These are phyloP conservation scores for Beauveria sp. DNA, from an alignment of 2,329 filamentous ascomycete genomes.

Conservation along the genomic window DNA sequence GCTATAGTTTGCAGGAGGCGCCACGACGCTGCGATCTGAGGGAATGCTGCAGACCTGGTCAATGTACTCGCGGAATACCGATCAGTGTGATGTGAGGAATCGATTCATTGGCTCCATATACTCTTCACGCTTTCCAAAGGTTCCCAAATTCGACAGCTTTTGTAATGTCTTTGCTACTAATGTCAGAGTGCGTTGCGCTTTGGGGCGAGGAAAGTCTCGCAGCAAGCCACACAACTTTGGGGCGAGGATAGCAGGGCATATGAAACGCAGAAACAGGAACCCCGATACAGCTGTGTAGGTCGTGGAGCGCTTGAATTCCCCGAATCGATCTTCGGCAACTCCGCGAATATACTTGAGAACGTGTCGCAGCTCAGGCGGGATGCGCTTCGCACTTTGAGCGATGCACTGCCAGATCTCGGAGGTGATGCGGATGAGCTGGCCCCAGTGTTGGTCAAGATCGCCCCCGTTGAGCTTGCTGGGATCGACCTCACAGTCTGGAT, in stretches of 20 bases:
- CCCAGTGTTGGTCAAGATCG: constrained; percentile 79
- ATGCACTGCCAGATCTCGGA: constrained; percentile 83
- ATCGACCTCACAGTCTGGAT: constrained; percentile 92
- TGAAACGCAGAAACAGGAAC: constrained; percentile 89
- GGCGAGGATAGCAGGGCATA: constrained; percentile 92
- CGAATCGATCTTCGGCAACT: constrained; percentile 90
- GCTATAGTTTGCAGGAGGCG: constrained; percentile 77
- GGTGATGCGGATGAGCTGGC: constrained; percentile 65
- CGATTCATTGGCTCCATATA: constrained; percentile 99
- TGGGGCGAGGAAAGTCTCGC: constrained; percentile 70
- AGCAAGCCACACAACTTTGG: constrained; percentile 88
- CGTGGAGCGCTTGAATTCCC: constrained; percentile 82
- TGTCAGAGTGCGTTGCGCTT: constrained; percentile 80
- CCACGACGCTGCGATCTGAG: constrained; percentile 55
- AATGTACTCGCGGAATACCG: constrained; percentile 79
- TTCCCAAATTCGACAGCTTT: constrained; percentile 82
- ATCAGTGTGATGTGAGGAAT: constrained; percentile 68
- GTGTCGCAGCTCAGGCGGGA: constrained; percentile 73
- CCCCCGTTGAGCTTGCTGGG: constrained; percentile 68
- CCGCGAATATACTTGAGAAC: constrained; percentile 88
- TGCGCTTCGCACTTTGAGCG: constrained; percentile 60
- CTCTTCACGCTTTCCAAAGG: constrained; percentile 89
- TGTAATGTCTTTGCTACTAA: constrained; percentile 89
- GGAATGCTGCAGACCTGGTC: constrained; percentile 81
- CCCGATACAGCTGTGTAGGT: constrained; percentile 92